phyloP scores from a whole-genome alignment of 2,329 filamentous ascomycete genomes.

The Neonectria magnoliae region DNA sequence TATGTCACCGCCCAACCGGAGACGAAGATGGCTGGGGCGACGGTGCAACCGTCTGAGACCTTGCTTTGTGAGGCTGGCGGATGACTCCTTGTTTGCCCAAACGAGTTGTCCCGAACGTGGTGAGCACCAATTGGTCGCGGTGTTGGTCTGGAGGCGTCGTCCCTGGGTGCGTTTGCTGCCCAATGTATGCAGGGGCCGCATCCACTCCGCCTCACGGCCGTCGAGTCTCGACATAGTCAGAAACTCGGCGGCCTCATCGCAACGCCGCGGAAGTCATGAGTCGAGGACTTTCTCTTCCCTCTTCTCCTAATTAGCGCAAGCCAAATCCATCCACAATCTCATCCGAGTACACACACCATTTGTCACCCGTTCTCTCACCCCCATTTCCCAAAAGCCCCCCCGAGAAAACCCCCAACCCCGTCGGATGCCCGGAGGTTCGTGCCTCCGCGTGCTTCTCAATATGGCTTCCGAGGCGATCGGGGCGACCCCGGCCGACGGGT shows the following conservation, averaged over 20 bases:
- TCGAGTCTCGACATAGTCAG: not conserved
- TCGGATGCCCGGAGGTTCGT: constrained; percentile 39
- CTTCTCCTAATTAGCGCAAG: not conserved
- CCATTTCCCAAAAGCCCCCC: not conserved
- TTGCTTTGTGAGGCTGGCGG: not conserved
- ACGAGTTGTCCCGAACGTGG: constrained; percentile 23
- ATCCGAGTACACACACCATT: constrained; percentile 13
- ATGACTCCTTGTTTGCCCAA: constrained; percentile 13
- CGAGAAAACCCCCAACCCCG: constrained; percentile 6
- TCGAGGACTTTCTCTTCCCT: constrained; percentile 8
- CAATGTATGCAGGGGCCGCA: constrained; percentile 33
- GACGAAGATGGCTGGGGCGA: not conserved
- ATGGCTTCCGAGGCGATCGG: constrained; percentile 37
- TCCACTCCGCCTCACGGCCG: constrained; percentile 19
- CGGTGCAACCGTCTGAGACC: not conserved
- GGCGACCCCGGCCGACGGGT: constrained; percentile 26
- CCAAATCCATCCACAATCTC: constrained; percentile 8
- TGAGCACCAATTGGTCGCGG: constrained; percentile 27
- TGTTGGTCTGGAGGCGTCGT: constrained; percentile 6
- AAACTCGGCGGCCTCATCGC: constrained; percentile 6
- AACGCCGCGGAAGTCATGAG: constrained; percentile 10
- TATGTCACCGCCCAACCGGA: not conserved
- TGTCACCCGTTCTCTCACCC: constrained; percentile 1
- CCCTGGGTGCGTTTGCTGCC: constrained; percentile 31
- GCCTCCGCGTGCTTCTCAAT: constrained; percentile 34